Evolutionary conservation across 2,329 filamentous ascomycete genomes (phyloP), one percentile per base, ranked within the genome.

Genomic region (Colletotrichum liaoningense): DNA sequence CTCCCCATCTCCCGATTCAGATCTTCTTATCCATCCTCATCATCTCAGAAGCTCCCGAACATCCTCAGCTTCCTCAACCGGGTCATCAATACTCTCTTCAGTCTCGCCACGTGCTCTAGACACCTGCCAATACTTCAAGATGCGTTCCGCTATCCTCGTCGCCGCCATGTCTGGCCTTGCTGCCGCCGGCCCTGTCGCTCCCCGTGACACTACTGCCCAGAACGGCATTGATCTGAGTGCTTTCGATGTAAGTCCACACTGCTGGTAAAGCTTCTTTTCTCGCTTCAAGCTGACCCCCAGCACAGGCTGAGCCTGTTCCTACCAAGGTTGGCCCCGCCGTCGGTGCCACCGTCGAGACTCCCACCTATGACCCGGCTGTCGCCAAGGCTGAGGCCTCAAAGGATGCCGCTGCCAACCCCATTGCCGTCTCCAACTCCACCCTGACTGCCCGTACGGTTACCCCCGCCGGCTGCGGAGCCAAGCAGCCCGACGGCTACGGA

Each of bases 281-380:
- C n/a, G n/a, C 12, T 19, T 19, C 5, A 5, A 35, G 9, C 52
- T 73, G 30, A 73, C 60, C 14, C 4, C 5, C 9, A 1, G 1
- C 33, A 24, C 26, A 73, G 70, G 54, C 59, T 1, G 54, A 28
- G 12, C 28, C 69, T 14, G 33, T 59, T 26, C 38, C 46, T 14
- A 52, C 58, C 38, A 73, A 73, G 70, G 14, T 38, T 22, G 70
- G 70, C 22, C 70, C 70, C 5, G 66, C 58, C n/a, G 58, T 73
- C 9, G 70, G 59, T 19, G 66, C 26, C 4, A 59, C 1, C n/a
- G 24, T 26, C 26, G 70, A 73, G 16, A 35, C 24, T 26, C 59
- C 70, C 14, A 73, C 70, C 1, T 73, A 73, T 16, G 42, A 69
- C 46, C 11, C n/a, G 12, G 59, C 58, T 6, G 4, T 59, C 30